Evolutionary conservation across 108 stramenopile species (phyloP).

Genomic region (Mayamaea pseudoterrestris): DNA sequence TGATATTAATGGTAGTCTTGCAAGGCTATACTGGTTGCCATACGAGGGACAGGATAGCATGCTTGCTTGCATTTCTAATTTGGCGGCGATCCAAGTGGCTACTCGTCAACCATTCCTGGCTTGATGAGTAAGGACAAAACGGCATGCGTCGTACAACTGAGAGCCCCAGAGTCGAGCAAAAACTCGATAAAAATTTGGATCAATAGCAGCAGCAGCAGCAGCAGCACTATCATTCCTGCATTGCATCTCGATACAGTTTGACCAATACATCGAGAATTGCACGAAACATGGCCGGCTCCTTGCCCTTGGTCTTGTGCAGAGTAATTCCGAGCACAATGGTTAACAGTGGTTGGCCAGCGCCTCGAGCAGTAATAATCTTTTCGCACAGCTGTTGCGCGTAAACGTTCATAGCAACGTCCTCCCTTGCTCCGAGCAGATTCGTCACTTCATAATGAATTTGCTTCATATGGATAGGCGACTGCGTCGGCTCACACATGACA

Average conservation of each 20-base stretch:
- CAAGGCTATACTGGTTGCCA: too few species aligned
- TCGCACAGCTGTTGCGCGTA: slow-evolving; percentile 24
- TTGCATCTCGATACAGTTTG: slow-evolving; percentile 12
- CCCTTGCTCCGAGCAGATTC: slow-evolving; percentile 26
- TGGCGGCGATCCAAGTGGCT: too few species aligned
- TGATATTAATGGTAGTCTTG: too few species aligned
- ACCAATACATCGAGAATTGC: slow-evolving; percentile 14
- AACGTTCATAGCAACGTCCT: slow-evolving; percentile 27
- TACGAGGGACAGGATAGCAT: too few species aligned
- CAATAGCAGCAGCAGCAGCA: too few species aligned
- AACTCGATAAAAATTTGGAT: too few species aligned
- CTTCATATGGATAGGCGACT: slow-evolving; percentile 17
- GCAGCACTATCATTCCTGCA: too few species aligned
- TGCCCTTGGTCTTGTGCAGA: slow-evolving; percentile 6
- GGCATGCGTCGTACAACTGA: too few species aligned
- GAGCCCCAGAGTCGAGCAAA: too few species aligned
- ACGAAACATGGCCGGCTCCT: slow-evolving; percentile 15
- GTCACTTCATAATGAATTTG: slow-evolving; percentile 17
- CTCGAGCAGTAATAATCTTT: neutral
- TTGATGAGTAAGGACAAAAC: too few species aligned
- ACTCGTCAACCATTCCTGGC: too few species aligned
- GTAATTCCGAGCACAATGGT: slow-evolving; percentile 28
- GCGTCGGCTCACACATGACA: slow-evolving; percentile 22
- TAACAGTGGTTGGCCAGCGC: slow-evolving; percentile 5
- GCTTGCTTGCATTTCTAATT: too few species aligned